A percentile compares a stretch with the other conserved stretches of the same genome.
Evolutionary conservation across 2,329 filamentous ascomycete genomes (phyloP).

Genomic region (Xylaria sp.): DNA sequence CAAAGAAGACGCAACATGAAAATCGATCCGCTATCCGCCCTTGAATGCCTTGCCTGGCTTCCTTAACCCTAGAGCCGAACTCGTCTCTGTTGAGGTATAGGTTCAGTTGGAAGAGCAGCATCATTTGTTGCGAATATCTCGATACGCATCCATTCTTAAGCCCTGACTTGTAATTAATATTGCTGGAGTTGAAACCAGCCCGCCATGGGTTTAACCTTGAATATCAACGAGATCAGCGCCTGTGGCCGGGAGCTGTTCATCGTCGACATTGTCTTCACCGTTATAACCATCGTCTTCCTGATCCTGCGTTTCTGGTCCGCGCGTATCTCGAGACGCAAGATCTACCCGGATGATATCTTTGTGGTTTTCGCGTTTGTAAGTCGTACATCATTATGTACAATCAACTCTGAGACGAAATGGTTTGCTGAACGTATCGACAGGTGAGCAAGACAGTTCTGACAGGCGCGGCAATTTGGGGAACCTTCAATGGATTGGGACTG

Average conservation of each 20-base stretch:
- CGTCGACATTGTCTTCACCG: conserved; percentile 31
- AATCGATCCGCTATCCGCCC: background rate
- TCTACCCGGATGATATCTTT: conserved; percentile 33
- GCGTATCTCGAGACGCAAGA: conserved; percentile 23
- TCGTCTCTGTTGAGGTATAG: background rate
- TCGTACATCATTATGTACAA: too few species aligned
- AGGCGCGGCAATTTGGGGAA: conserved; percentile 33
- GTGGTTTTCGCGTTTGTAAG: conserved; percentile 34
- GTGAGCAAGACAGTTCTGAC: conserved; percentile 22
- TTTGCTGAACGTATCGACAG: conserved; percentile 3
- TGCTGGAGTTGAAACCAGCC: background rate
- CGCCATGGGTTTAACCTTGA: conserved; percentile 5
- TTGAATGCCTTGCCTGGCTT: background rate
- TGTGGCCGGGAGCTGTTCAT: conserved; percentile 24
- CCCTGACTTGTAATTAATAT: background rate
- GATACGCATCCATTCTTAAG: background rate
- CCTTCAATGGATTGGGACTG: conserved; percentile 35
- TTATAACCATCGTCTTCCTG: conserved; percentile 23
- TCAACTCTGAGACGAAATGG: too few species aligned
- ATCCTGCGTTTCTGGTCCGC: conserved; percentile 35
- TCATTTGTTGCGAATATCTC: background rate
- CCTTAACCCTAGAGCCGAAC: background rate
- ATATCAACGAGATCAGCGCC: background rate
- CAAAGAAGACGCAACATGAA: conserved; percentile 17
- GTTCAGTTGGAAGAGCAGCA: background rate